A percentile compares a stretch with the other conserved stretches of the same genome.
Conservation (phyloP, 2,329 filamentous ascomycete species). For the Aureobasidium sp. region DNA sequence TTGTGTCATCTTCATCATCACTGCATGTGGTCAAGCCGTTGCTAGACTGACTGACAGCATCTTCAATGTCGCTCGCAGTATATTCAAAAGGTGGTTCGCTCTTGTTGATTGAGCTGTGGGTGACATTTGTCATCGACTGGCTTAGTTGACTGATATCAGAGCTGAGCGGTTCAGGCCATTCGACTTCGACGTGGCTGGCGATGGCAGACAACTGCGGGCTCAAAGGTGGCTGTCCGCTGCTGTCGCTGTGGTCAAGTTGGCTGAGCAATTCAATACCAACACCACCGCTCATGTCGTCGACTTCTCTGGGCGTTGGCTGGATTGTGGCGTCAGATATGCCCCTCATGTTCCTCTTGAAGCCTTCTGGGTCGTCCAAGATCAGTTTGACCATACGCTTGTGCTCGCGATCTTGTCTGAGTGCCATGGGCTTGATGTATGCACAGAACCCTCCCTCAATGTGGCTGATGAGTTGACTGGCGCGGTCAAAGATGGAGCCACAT, state of each 20-base stretch:
- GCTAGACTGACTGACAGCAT: background rate
- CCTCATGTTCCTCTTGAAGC: constrained; percentile 21
- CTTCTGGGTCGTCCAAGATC: constrained; percentile 25
- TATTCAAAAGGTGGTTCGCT: background rate
- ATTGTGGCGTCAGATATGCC: background rate
- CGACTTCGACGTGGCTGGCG: background rate
- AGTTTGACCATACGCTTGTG: constrained; percentile 44
- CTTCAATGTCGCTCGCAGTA: background rate
- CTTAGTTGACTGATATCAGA: background rate
- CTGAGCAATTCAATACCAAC: background rate
- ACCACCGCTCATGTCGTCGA: background rate
- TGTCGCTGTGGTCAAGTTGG: constrained; percentile 1
- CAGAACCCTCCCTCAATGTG: constrained; percentile 52
- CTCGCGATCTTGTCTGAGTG: constrained; percentile 44
- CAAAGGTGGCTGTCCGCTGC: background rate
- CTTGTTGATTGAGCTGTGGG: background rate
- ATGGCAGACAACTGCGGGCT: background rate
- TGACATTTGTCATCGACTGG: constrained; percentile 10
- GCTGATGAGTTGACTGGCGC: constrained; percentile 43
- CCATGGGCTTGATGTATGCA: constrained; percentile 31
- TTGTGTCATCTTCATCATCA: background rate
- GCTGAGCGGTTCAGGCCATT: constrained; percentile 19
- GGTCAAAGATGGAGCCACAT: constrained; percentile 42
- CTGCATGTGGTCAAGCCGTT: background rate
- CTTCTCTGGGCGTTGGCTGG: background rate